Evolutionary conservation across 1,284 basidiomycete species (phyloP).

Genomic region (Schizophyllum amplum): DNA sequence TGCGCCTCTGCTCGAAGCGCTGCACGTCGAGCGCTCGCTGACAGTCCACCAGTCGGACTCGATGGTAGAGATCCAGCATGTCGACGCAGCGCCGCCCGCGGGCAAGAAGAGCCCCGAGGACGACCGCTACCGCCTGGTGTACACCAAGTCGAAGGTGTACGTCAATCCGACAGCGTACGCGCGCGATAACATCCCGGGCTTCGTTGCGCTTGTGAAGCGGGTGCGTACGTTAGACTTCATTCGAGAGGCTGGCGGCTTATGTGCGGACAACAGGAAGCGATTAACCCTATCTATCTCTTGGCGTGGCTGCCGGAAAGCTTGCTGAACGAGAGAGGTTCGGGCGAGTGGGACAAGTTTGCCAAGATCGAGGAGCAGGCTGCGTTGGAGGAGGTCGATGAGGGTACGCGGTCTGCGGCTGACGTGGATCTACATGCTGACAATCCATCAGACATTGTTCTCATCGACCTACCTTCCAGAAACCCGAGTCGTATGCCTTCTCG

Average conservation of each 20-base stretch:
- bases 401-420: conserved; percentile 28
- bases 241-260: conserved; percentile 9
- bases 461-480: conserved; percentile 69
- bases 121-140: conserved; percentile 66
- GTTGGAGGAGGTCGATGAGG: conserved; percentile 62
- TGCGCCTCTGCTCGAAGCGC: conserved; percentile 3
- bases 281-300: conserved; percentile 66
- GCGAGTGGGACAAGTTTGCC: conserved; percentile 82
- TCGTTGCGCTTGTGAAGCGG: conserved; percentile 80
- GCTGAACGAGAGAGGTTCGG: conserved; percentile 64
- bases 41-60: conserved; percentile 36
- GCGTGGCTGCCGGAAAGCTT: conserved; percentile 83
- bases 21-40: background rate
- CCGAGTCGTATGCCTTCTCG: conserved; percentile 92
- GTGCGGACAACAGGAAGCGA: conserved; percentile 48
- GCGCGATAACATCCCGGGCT: conserved; percentile 90
- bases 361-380: conserved; percentile 64
- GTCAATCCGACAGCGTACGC: conserved; percentile 90
- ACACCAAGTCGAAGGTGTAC: conserved; percentile 88
- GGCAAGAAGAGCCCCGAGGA: conserved; percentile 34
- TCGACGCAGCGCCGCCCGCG: conserved; percentile 17
- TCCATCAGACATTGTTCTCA: conserved; percentile 61
- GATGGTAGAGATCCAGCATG: conserved; percentile 72
- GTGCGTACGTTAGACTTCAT: conserved; percentile 31
- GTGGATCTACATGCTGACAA: conserved; percentile 6